phyloP scores from a whole-genome alignment of 2,329 filamentous ascomycete species.

The Chlorencoelia australis region DNA sequence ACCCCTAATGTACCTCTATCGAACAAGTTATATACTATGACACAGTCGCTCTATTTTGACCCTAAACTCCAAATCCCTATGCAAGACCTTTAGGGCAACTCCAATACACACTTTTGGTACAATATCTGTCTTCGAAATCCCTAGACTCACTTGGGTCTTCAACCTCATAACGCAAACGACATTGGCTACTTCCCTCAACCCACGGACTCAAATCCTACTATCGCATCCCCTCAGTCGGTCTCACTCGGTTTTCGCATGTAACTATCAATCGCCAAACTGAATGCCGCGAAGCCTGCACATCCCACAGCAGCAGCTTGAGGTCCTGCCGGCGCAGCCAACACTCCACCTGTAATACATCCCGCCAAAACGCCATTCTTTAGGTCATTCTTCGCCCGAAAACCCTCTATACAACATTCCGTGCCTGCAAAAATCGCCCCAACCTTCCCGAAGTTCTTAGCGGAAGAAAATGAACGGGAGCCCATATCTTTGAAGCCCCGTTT shows the following conservation, averaged over 20 bases:
- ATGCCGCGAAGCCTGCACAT: slow-evolving; percentile 88
- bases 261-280: slow-evolving; percentile 82
- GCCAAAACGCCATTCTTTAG: slow-evolving; percentile 77
- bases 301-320: slow-evolving; percentile 82
- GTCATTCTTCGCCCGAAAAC: slow-evolving; percentile 87
- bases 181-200: too few species aligned
- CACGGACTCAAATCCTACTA: too few species aligned
- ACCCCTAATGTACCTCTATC: too few species aligned
- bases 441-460: slow-evolving; percentile 89
- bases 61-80: too few species aligned
- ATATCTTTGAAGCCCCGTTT: slow-evolving; percentile 86
- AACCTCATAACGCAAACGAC: too few species aligned
- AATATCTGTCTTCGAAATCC: too few species aligned
- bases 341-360: slow-evolving; percentile 84
- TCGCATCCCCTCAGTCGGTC: slow-evolving; percentile 32
- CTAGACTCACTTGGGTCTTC: too few species aligned
- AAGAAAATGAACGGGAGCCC: slow-evolving; percentile 71
- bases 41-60: too few species aligned
- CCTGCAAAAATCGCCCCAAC: slow-evolving; percentile 86
- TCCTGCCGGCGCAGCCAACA: slow-evolving; percentile 75
- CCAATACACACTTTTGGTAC: too few species aligned
- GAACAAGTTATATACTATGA: too few species aligned
- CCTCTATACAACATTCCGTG: slow-evolving; percentile 94
- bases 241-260: slow-evolving; percentile 76
- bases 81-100: too few species aligned